phyloP scores from a whole-genome alignment of 306 rosid genomes.

The Medicago ruthenica region DNA sequence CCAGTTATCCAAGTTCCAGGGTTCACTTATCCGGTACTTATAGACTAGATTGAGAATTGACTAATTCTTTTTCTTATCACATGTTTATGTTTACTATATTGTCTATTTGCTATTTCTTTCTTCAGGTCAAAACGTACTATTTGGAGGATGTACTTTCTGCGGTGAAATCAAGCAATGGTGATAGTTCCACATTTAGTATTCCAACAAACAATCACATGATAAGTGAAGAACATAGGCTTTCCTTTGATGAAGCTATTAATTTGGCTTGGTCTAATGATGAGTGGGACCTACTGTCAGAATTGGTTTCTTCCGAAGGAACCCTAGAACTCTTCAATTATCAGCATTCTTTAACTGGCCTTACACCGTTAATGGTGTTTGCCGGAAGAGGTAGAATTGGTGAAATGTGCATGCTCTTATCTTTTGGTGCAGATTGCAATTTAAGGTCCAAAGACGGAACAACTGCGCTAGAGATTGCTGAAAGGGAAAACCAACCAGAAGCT shows the following conservation, averaged over 20 bases:
- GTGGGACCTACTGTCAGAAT: constrained; percentile 73
- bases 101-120: constrained; percentile 43
- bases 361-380: constrained; percentile 89
- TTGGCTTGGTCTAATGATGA: constrained; percentile 86
- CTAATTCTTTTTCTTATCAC: constrained; percentile 30
- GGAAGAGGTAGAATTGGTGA: constrained; percentile 86
- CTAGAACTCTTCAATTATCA: constrained; percentile 68
- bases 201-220: constrained; percentile 48
- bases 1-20: constrained; percentile 90
- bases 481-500: constrained; percentile 61
- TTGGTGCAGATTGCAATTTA: constrained; percentile 77
- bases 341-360: constrained; percentile 77
- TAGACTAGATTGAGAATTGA: constrained; percentile 37
- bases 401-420: constrained; percentile 80
- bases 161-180: constrained; percentile 54
- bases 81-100: constrained; percentile 18
- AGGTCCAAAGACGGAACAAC: constrained; percentile 71
- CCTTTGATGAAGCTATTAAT: constrained; percentile 83
- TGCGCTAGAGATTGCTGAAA: constrained; percentile 77
- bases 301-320: constrained; percentile 69
- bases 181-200: constrained; percentile 43
- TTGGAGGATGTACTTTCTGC: constrained; percentile 90
- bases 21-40: constrained; percentile 85
- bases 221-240: constrained; percentile 69
- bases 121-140: constrained; percentile 80